Evolutionary conservation across 116 monocot species (phyloP).

Genomic region (Iris pallida): DNA sequence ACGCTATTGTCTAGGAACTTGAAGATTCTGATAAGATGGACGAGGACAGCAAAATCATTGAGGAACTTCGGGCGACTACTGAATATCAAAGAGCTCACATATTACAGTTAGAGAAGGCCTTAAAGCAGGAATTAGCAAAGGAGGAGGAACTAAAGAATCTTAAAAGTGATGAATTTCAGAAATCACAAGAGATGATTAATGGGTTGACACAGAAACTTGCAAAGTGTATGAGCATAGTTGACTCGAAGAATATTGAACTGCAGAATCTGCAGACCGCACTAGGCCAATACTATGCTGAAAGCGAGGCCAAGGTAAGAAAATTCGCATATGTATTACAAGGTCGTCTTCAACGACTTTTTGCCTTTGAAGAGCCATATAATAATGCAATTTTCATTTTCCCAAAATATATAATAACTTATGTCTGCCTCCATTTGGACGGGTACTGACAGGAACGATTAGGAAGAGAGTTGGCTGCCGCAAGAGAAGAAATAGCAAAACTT

Average conservation of each 20-base stretch:
- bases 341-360: background rate
- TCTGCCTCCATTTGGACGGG: background rate
- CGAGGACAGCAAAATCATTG: constrained; percentile 83
- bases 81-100: constrained; percentile 71
- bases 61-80: constrained; percentile 51
- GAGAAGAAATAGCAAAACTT: constrained; percentile 61
- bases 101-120: constrained; percentile 66
- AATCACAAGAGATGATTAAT: constrained; percentile 56
- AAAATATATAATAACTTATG: background rate
- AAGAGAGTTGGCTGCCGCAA: constrained; percentile 60
- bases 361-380: background rate
- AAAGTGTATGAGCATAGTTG: constrained; percentile 51
- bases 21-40: constrained; percentile 98
- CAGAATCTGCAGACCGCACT: constrained; percentile 92
- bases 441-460: constrained; percentile 68
- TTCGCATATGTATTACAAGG: background rate
- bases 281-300: constrained; percentile 98
- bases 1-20: constrained; percentile 76
- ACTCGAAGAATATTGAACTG: constrained; percentile 79
- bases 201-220: constrained; percentile 60
- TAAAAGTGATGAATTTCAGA: constrained; percentile 56
- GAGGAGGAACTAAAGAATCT: constrained; percentile 45
- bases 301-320: constrained; percentile 78
- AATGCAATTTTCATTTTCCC: background rate
- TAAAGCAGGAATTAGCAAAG: constrained; percentile 59